Evolutionary conservation across 2,329 filamentous ascomycete genomes (phyloP), one percentile per base, ranked within the genome.

Genomic region (Aspergillus hortae): DNA sequence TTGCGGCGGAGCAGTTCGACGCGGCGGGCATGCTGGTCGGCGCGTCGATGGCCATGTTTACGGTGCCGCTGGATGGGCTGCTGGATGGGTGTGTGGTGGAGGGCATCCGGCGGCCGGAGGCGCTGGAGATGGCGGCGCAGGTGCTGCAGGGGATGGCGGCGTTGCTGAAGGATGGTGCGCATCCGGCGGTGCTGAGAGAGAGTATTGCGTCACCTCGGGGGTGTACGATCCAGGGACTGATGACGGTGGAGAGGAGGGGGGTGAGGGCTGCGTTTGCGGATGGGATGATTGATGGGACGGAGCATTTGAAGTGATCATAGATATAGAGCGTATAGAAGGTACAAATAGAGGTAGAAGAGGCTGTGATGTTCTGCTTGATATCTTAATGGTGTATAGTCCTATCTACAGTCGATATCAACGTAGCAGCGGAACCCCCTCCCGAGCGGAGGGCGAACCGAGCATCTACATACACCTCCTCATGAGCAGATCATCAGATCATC

Each of bases 71-170:
- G n/a, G 84, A 86, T 59, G 80, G 80, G 1, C 72, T 85, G 42
- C 74, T 82, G 4, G 82, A 85, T 62, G 83, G 83, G 1, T 82
- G 77, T 35, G 82, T 86, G 4, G 82, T 81, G 0, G 84, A 85
- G 79, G 84, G 83, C 0, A 58, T 86, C 14, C 81, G 80, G 5
- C 66, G 82, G 30, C 77, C 78, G 0, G 82, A 86, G 60, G 82
- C 83, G 2, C 79, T 84, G 64, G 63, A 80, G 42, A 84, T 86
- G 81, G 79, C 81, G 53, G 79, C 83, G 6, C 81, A 85, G 69
- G 80, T 78, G 1, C 77, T 86, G 72, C 69, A 76, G 50, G 83
- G 83, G 4, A 80, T 82, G 0, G 78, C 81, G 9, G 80, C 76
- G 0, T 66, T 87, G 64, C 74, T 87, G 38, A 70, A 81, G 47